Evolutionary conservation across 1,284 basidiomycete species (phyloP), one percentile per base, ranked within the genome.

Genomic region (Cystobasidiaceae sp.): DNA sequence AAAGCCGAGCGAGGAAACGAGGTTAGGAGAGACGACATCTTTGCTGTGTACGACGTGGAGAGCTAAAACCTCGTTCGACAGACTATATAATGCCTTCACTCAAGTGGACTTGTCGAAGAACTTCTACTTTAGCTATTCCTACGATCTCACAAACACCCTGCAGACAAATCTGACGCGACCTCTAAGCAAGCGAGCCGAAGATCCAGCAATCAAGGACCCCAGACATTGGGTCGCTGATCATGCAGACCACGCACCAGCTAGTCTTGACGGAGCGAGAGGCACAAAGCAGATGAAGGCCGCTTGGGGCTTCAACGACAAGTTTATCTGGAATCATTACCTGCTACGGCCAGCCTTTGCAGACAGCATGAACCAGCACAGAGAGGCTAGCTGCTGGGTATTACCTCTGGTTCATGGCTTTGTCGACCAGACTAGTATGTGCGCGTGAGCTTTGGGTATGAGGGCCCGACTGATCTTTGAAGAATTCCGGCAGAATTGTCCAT

Each of bases 121-220:
- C 78, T 98, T 98, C 76, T 99, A 98, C 79, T 98, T 98, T 77
- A 93, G 93, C 70, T 92, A 96, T 76, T 93, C 94, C 0, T 98
- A 98, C 78, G 96, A 98, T 76, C 80, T 98, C 30, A 97, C 96
- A 0, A 93, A 91, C 44, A 93, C 92, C 0, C 81, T 99, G 0
- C 96, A 99, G 78, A 84, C 87, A 70, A 97, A 98, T 73, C 82
- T 97, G n/a, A 90, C 90, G 1, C 74, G 82, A 79, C 70, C 79
- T 27, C 19, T 54, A 43, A 34, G 45, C 5, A 48, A 54, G 30
- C 28, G 27, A 1, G 34, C 21, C 0, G 19, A 19, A 25, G 52
- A 54, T 2, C 33, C 58, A 9, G 37, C 55, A 19, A n/a, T 8
- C 2, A 25, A 57, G 15, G 41, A 58, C 41, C 66, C 43, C 62